Percentiles rank a stretch among this genome's conserved stretches.
Evolutionary conservation across 1,139 yeast genomes (phyloP).

Genomic region (Yamadazyma songkhlaensis): DNA sequence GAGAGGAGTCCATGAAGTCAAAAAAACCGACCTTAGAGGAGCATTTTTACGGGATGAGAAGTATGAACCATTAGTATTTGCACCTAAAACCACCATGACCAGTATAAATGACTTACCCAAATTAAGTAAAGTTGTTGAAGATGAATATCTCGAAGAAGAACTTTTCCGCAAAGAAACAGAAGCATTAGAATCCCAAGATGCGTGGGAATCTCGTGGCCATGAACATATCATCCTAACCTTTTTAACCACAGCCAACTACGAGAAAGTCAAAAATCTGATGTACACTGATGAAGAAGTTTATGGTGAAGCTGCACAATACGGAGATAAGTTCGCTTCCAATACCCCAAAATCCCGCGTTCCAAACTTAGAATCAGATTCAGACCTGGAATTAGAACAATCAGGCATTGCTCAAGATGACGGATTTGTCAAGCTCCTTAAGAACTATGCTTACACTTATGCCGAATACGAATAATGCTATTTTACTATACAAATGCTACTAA

Average conservation of each 20-base stretch:
- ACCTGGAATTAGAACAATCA: too few species aligned
- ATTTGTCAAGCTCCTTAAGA: too few species aligned
- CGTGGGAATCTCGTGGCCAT: slow-evolving; percentile 17
- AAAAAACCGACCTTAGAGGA: background rate
- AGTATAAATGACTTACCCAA: slow-evolving; percentile 10
- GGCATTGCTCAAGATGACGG: too few species aligned
- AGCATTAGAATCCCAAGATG: slow-evolving; percentile 18
- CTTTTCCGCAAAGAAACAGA: slow-evolving; percentile 9
- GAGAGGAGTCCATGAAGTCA: background rate
- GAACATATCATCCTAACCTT: slow-evolving; percentile 20
- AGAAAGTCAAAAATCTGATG: slow-evolving; percentile 11
- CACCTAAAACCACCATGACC: background rate
- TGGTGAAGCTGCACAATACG: too few species aligned
- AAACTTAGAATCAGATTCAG: too few species aligned
- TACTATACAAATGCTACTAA: too few species aligned
- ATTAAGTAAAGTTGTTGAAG: slow-evolving; percentile 3
- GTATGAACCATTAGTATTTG: slow-evolving; percentile 3
- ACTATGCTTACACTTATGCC: background rate
- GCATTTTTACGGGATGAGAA: background rate
- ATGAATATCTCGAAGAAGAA: slow-evolving; percentile 8
- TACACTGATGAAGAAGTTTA: slow-evolving; percentile 12
- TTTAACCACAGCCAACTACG: slow-evolving; percentile 12
- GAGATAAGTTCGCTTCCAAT: background rate
- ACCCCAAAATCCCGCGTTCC: too few species aligned
- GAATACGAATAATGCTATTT: background rate